phyloP scores from a whole-genome alignment of 371 early-diverging fungal species.

The Amoeboaphelidium occidentale region DNA sequence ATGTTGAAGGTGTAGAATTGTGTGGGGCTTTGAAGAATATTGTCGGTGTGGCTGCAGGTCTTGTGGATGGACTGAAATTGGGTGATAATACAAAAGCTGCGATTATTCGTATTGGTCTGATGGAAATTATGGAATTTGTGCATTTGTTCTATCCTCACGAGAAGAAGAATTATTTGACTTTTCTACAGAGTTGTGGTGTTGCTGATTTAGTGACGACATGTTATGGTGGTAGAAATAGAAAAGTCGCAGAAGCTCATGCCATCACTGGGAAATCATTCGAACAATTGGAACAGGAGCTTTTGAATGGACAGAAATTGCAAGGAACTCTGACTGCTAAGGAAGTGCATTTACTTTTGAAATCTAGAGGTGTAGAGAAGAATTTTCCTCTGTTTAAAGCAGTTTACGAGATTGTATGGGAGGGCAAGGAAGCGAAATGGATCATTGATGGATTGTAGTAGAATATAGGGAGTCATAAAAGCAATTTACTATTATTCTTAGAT shows the following conservation, averaged over 20 bases:
- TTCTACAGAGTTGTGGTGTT: conserved; percentile 88
- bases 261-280: conserved; percentile 68
- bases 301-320: conserved; percentile 95
- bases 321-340: conserved; percentile 81
- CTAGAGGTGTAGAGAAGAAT: conserved; percentile 29
- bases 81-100: conserved; percentile 94
- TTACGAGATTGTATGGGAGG: conserved; percentile 5
- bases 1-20: conserved; percentile 78
- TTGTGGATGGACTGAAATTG: conserved; percentile 63
- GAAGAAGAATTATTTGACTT: conserved; percentile 51
- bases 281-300: conserved; percentile 57
- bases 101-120: conserved; percentile 79
- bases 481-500: not conserved
- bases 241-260: conserved; percentile 73
- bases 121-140: conserved; percentile 87
- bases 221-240: conserved; percentile 86
- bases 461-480: not conserved
- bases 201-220: conserved; percentile 81
- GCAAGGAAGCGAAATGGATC: not conserved
- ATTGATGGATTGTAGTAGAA: conserved; percentile 3
- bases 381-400: conserved; percentile 11
- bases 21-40: conserved; percentile 98
- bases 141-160: conserved; percentile 49
- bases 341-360: conserved; percentile 49
- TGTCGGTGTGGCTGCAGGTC: conserved; percentile 91